These are phyloP conservation scores for Penicillium sp. DNA, from an alignment of 2,329 filamentous ascomycete genomes.

Conservation along the genomic window DNA sequence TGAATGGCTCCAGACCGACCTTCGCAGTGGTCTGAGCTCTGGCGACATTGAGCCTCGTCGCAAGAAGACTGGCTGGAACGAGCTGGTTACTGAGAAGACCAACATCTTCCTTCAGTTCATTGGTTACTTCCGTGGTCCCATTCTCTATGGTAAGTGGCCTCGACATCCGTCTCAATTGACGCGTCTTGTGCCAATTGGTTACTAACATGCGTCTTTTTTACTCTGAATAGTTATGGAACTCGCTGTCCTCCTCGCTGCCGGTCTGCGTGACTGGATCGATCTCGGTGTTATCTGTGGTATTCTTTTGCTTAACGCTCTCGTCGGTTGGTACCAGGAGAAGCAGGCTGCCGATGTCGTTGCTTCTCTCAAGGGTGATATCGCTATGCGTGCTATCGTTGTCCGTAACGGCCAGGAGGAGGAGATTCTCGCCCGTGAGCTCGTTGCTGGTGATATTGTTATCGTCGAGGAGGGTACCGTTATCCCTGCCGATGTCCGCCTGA, in stretches of 20 bases:
- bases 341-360: constrained; percentile 76
- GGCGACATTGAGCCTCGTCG: constrained; percentile 63
- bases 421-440: constrained; percentile 70
- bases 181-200: neutral
- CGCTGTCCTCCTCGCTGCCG: constrained; percentile 70
- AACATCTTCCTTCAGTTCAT: constrained; percentile 74
- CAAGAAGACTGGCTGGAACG: constrained; percentile 68
- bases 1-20: constrained; percentile 69
- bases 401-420: constrained; percentile 67
- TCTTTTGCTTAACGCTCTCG: constrained; percentile 70
- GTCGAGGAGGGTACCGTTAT: constrained; percentile 71
- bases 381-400: constrained; percentile 68
- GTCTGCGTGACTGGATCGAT: constrained; percentile 75
- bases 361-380: constrained; percentile 73
- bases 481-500: constrained; percentile 68
- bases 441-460: constrained; percentile 73
- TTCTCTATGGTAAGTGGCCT: constrained; percentile 6
- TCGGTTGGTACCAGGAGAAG: constrained; percentile 81
- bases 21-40: constrained; percentile 61
- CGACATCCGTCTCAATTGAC: neutral
- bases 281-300: constrained; percentile 77
- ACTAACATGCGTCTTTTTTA: constrained; percentile 7
- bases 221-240: constrained; percentile 63
- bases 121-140: constrained; percentile 70
- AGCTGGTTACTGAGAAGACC: constrained; percentile 71